Evolutionary conservation across 2,329 filamentous ascomycete species (phyloP).

Genomic region (Claviceps maximensis): DNA sequence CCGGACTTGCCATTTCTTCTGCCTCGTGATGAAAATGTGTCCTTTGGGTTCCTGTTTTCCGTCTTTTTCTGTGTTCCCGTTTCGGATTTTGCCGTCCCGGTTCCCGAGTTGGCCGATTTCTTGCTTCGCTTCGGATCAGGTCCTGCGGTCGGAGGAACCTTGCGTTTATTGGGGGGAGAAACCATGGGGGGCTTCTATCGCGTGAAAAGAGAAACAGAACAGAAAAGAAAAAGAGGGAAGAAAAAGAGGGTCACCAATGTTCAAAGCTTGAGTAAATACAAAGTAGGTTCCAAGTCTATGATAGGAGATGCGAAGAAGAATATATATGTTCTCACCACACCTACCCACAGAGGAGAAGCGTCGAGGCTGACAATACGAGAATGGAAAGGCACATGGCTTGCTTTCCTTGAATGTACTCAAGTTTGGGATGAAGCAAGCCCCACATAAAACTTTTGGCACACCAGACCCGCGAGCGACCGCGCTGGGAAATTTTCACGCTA

Average conservation of each 20-base stretch:
- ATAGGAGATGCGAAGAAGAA: too few relatives aligned
- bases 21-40: too few relatives aligned
- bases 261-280: neutral
- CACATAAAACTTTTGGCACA: too few relatives aligned
- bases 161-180: constrained; percentile 24
- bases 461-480: too few relatives aligned
- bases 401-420: too few relatives aligned
- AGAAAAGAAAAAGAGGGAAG: neutral
- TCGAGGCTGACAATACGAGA: too few relatives aligned
- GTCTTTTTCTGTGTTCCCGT: neutral
- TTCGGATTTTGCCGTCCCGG: neutral
- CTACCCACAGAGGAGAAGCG: too few relatives aligned
- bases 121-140: constrained; percentile 25
- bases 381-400: too few relatives aligned
- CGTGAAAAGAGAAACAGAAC: too few relatives aligned
- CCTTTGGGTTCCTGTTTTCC: neutral
- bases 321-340: too few relatives aligned
- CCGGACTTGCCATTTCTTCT: neutral
- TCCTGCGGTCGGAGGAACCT: constrained; percentile 20
- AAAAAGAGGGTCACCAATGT: neutral
- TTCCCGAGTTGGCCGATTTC: constrained; percentile 8
- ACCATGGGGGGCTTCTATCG: constrained; percentile 17
- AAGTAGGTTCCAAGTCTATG: neutral
- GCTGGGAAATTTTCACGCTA: too few relatives aligned
- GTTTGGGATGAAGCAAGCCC: too few relatives aligned